These are phyloP conservation scores for Penicillium soppii DNA, from an alignment of 495 filamentous ascomycete genomes.

Conservation along the genomic window DNA sequence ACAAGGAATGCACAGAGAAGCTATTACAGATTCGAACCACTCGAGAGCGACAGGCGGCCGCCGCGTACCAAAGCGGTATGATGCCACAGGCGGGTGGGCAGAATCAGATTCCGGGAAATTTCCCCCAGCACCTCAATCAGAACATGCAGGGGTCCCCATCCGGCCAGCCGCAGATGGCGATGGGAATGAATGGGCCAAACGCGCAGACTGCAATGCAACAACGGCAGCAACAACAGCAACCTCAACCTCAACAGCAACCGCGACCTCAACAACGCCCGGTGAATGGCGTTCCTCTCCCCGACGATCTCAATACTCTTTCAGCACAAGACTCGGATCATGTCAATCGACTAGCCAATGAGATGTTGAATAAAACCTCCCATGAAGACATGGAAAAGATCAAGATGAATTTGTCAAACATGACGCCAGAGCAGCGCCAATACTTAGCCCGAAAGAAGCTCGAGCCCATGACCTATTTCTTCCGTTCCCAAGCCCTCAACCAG, in stretches of 20 bases:
- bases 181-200: constrained; percentile 46
- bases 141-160: constrained; percentile 53
- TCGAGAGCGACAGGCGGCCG: constrained; percentile 44
- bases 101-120: constrained; percentile 38
- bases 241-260: constrained; percentile 24
- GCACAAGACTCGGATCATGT: constrained; percentile 46
- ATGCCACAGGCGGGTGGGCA: constrained; percentile 44
- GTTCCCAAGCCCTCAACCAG: constrained; percentile 44
- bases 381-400: constrained; percentile 49
- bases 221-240: constrained; percentile 33
- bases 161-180: constrained; percentile 41
- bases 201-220: constrained; percentile 37
- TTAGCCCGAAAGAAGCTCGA: constrained; percentile 42
- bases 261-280: constrained; percentile 37
- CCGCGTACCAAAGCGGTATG: constrained; percentile 44
- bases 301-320: constrained; percentile 40
- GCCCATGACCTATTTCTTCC: constrained; percentile 50
- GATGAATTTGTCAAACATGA: constrained; percentile 42
- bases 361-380: constrained; percentile 36
- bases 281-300: constrained; percentile 27
- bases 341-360: constrained; percentile 38
- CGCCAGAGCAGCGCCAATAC: constrained; percentile 43
- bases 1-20: constrained; percentile 48
- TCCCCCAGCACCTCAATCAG: constrained; percentile 53
- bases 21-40: constrained; percentile 48